A percentile compares a stretch with the other conserved stretches of the same genome.
Conservation (phyloP, 192 early-diverging fungal species). For the Backusella sp. region DNA sequence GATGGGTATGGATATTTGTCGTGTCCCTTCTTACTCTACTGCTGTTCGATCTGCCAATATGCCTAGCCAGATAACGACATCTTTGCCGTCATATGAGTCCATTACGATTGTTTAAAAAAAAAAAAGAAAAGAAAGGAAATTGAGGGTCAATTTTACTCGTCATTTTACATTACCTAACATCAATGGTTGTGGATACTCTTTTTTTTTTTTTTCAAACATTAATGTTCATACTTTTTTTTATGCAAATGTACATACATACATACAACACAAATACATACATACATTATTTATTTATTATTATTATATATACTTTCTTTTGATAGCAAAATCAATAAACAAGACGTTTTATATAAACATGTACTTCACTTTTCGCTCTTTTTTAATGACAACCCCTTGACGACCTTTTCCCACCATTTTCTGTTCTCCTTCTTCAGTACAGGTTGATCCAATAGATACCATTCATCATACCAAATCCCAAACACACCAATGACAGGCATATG, state of each 20-base stretch:
- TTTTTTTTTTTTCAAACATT: not conserved
- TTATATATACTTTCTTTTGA: not conserved
- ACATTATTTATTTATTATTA: not conserved
- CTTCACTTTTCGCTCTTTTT: not conserved
- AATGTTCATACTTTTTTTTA: not conserved
- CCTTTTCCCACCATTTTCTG: not conserved
- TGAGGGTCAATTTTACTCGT: not conserved
- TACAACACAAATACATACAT: not conserved
- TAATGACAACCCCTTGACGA: too few species aligned
- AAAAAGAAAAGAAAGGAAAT: too few species aligned
- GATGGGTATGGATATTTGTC: slow-evolving; percentile 23
- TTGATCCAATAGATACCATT: not conserved
- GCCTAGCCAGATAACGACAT: not conserved
- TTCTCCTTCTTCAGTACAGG: not conserved
- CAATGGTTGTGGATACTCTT: not conserved
- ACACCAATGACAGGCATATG: slow-evolving; percentile 51
- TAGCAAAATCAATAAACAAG: not conserved
- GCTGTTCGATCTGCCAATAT: slow-evolving; percentile 19
- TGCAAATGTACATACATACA: not conserved
- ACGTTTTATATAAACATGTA: not conserved
- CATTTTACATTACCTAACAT: not conserved
- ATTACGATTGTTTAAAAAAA: not conserved
- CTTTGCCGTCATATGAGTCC: slow-evolving; percentile 28
- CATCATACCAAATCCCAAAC: slow-evolving; percentile 48
- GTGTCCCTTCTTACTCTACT: slow-evolving; percentile 32